Conservation (phyloP, 306 rosid species). For the Cicer chorassanicum region DNA sequence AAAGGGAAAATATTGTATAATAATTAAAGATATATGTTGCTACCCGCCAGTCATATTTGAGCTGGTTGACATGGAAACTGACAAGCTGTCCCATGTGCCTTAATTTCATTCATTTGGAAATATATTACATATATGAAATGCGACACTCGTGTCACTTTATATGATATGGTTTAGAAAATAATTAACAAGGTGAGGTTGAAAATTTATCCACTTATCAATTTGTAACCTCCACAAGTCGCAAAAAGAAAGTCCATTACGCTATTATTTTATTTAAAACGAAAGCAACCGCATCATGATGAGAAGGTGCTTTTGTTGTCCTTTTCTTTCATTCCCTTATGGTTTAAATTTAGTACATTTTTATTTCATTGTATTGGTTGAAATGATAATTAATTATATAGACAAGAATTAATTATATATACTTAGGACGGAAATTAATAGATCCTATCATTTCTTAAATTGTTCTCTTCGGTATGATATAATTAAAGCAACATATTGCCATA, state of each 20-base stretch:
- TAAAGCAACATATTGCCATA: neutral
- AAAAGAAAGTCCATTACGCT: constrained; percentile 41
- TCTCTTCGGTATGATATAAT: neutral
- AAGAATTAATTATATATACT: neutral
- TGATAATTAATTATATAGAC: constrained; percentile 7
- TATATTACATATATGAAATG: neutral
- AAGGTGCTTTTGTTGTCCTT: constrained; percentile 32
- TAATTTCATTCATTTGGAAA: constrained; percentile 18
- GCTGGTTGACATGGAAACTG: constrained; percentile 27
- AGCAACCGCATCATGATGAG: constrained; percentile 10
- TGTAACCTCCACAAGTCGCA: constrained; percentile 25
- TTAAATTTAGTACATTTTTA: neutral
- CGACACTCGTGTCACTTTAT: constrained; percentile 24
- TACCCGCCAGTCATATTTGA: neutral
- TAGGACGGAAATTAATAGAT: constrained; percentile 13
- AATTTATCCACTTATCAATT: constrained; percentile 34
- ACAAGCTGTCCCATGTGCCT: constrained; percentile 50
- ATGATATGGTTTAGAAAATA: constrained; percentile 39
- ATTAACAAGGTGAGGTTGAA: constrained; percentile 32
- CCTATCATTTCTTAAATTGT: constrained; percentile 4
- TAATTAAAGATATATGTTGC: neutral
- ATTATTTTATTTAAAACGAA: constrained; percentile 41
- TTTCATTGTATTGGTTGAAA: constrained; percentile 31
- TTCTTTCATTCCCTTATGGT: neutral
- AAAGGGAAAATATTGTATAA: neutral